Evolutionary conservation across 495 filamentous ascomycete genomes (phyloP).

Genomic region (Mycothermus thermophilus): DNA sequence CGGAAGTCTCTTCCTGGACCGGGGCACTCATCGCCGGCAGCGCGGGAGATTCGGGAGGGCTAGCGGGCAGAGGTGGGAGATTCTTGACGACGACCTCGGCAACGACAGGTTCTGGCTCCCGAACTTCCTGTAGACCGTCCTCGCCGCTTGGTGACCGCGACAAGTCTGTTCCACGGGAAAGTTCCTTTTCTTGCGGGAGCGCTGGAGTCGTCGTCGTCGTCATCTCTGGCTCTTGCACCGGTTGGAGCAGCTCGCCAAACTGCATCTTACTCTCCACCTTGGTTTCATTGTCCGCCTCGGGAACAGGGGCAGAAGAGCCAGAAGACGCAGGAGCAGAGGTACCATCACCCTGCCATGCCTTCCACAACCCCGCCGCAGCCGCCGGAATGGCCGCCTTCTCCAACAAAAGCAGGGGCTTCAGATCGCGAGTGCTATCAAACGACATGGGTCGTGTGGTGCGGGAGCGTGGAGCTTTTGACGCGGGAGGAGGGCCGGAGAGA

Average conservation of each 20-base stretch:
- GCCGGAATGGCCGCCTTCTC: constrained; percentile 20
- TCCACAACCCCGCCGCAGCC: constrained; percentile 1
- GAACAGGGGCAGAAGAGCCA: no score
- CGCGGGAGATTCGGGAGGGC: neutral
- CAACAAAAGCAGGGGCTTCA: constrained; percentile 36
- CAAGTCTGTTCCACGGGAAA: neutral
- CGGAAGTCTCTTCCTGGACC: neutral
- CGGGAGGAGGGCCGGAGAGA: constrained; percentile 7
- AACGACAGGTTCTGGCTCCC: no score
- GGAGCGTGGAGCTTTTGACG: constrained; percentile 9
- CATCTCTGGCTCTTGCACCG: constrained; percentile 21
- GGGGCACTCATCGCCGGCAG: neutral
- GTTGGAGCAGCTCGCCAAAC: constrained; percentile 15
- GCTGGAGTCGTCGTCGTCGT: constrained; percentile 29
- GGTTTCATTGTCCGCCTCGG: no score
- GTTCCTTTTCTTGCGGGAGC: no score
- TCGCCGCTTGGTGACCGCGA: no score
- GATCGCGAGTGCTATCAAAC: constrained; percentile 36
- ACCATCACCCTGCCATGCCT: constrained; percentile 19
- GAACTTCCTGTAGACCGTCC: no score
- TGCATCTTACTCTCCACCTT: neutral
- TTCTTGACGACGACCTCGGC: no score
- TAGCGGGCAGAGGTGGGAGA: constrained; percentile 5
- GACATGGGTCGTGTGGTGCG: constrained; percentile 29
- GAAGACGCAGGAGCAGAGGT: constrained; percentile 1